Percentiles rank a stretch among this genome's conserved stretches.
Conservation (phyloP, 164 flowering plant species). For the Paratinospora sagittata region DNA sequence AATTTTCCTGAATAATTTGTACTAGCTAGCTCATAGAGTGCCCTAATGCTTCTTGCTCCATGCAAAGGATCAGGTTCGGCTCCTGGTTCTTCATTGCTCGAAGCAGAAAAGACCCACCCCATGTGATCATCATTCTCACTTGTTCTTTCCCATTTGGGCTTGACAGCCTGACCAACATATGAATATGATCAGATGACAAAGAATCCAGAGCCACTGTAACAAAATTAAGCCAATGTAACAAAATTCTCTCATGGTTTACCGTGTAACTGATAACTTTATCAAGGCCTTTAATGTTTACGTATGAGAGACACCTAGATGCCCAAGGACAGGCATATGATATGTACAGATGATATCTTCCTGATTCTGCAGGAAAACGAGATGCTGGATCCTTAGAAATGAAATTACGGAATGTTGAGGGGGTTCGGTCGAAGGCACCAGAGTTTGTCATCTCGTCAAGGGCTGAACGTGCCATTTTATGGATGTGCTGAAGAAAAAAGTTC, state of each 20-base stretch:
- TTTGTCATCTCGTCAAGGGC: constrained; percentile 71
- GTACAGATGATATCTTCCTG: constrained; percentile 91
- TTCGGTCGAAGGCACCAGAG: constrained; percentile 75
- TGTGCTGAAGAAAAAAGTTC: constrained; percentile 26
- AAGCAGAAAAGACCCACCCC: constrained; percentile 92
- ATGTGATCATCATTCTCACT: constrained; percentile 79
- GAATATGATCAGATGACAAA: not conserved
- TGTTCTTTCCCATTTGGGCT: constrained; percentile 80
- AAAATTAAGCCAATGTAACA: not conserved
- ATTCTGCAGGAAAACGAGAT: constrained; percentile 69
- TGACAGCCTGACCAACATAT: constrained; percentile 48
- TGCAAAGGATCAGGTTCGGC: constrained; percentile 78
- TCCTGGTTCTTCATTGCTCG: constrained; percentile 58
- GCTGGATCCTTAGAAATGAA: constrained; percentile 53
- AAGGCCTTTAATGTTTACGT: constrained; percentile 78
- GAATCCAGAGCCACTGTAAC: not conserved
- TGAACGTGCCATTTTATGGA: constrained; percentile 67
- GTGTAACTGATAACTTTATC: constrained; percentile 73
- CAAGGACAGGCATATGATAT: constrained; percentile 97
- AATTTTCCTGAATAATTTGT: constrained; percentile 75
- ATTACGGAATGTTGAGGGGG: constrained; percentile 80
- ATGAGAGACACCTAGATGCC: constrained; percentile 95
- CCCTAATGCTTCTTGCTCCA: constrained; percentile 68
- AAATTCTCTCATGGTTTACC: constrained; percentile 29
- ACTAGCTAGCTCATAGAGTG: constrained; percentile 84